A percentile compares a stretch with the other conserved stretches of the same genome.
Conservation (phyloP, 2,329 filamentous ascomycete species). For the Clonostachys rhizophaga region DNA sequence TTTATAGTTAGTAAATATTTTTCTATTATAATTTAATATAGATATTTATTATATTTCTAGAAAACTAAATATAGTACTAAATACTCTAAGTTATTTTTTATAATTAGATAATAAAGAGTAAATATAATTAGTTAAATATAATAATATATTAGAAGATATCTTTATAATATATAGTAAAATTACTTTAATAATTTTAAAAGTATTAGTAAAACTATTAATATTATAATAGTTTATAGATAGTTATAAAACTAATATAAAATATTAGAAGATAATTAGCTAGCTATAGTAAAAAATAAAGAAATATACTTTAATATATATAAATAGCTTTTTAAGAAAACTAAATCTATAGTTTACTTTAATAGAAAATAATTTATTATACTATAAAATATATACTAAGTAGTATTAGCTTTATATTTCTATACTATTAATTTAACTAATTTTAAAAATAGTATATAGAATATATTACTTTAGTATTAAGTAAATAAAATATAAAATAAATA, state of each 20-base stretch:
- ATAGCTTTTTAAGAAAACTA: not conserved
- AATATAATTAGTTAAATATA: not conserved
- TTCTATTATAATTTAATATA: not conserved
- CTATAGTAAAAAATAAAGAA: not conserved
- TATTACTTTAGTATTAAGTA: not conserved
- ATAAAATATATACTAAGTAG: not conserved
- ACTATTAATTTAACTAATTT: not conserved
- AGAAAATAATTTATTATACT: not conserved
- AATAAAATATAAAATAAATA: too few species aligned
- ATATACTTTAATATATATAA: not conserved
- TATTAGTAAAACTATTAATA: too few species aligned
- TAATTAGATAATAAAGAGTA: not conserved
- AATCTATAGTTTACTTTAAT: not conserved
- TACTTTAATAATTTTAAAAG: too few species aligned
- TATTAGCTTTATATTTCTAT: not conserved
- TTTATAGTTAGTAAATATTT: not conserved
- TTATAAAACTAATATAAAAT: not conserved
- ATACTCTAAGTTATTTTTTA: not conserved
- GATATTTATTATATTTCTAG: not conserved
- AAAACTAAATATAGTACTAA: not conserved
- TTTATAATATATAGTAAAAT: too few species aligned
- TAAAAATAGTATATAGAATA: not conserved
- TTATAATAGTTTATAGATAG: not conserved
- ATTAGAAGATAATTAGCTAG: not conserved
- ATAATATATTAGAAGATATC: not conserved